phyloP scores from a whole-genome alignment of 2,329 filamentous ascomycete genomes.

The Fusarium lateritium region DNA sequence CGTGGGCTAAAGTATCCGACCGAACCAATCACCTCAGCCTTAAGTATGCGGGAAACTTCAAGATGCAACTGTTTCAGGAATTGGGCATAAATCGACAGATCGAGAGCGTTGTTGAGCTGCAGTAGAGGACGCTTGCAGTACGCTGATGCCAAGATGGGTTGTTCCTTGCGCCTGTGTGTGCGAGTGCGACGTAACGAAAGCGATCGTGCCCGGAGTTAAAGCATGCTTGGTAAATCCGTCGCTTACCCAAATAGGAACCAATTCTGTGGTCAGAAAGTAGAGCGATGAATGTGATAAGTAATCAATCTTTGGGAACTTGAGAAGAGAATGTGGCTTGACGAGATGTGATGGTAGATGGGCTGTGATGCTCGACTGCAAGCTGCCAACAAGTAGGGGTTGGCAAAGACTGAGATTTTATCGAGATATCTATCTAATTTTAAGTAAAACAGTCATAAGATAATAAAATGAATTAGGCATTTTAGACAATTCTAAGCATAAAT shows the following conservation, averaged over 20 bases:
- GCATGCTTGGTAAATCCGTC: conserved; percentile 4
- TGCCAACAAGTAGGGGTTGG: not conserved
- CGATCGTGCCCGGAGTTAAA: conserved; percentile 18
- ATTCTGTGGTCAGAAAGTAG: not conserved
- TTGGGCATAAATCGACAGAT: conserved; percentile 5
- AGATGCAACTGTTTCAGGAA: conserved; percentile 26
- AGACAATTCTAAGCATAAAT: no score
- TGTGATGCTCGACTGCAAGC: not conserved
- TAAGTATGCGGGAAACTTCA: not conserved
- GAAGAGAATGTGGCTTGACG: conserved; percentile 1
- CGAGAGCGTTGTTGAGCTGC: not conserved
- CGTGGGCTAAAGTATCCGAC: no score
- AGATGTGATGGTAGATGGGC: not conserved
- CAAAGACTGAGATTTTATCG: no score
- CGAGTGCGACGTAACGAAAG: conserved; percentile 1
- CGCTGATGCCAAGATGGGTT: conserved; percentile 3
- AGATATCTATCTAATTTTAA: no score
- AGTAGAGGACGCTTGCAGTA: not conserved
- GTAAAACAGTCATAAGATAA: no score
- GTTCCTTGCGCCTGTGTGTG: not conserved
- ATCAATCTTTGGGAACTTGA: not conserved
- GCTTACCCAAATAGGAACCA: conserved; percentile 1
- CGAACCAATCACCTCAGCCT: conserved; percentile 3
- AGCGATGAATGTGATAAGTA: not conserved
- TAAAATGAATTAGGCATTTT: no score